phyloP scores from a whole-genome alignment of 2,329 filamentous ascomycete genomes.

The Nannizzia gypsea region DNA sequence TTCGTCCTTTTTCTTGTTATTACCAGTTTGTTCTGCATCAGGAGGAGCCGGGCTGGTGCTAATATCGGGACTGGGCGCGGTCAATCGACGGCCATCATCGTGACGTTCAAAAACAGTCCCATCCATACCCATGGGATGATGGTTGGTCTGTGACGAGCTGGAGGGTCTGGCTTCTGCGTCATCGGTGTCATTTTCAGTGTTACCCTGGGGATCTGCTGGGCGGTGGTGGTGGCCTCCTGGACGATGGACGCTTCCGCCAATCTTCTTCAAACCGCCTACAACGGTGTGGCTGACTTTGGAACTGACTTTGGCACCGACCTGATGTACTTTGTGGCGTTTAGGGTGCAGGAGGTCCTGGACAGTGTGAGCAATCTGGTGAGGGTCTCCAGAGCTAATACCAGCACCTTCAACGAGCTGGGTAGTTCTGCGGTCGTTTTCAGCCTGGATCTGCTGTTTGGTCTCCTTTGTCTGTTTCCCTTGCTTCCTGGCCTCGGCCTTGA shows the following conservation, averaged over 20 bases:
- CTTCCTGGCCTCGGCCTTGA: conserved; percentile 51
- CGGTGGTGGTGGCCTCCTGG: neutral
- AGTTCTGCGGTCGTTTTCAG: conserved; percentile 39
- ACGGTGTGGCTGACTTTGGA: conserved; percentile 36
- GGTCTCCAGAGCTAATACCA: conserved; percentile 46
- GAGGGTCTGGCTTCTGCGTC: neutral
- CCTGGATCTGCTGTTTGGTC: conserved; percentile 35
- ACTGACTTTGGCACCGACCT: conserved; percentile 38
- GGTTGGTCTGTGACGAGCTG: neutral
- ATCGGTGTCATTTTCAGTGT: neutral
- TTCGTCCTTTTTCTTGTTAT: conserved; percentile 12
- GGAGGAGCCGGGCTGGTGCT: conserved; percentile 1
- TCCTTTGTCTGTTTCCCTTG: conserved; percentile 36
- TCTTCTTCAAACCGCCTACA: conserved; percentile 32
- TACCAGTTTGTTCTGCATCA: neutral
- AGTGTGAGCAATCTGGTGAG: conserved; percentile 43
- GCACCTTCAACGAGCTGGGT: conserved; percentile 35
- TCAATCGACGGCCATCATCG: conserved; percentile 28
- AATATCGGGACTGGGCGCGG: conserved; percentile 20
- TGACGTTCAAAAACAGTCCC: conserved; percentile 18
- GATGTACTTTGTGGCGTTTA: conserved; percentile 35
- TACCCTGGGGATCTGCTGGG: conserved; percentile 8
- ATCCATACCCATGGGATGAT: conserved; percentile 1
- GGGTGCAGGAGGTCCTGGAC: conserved; percentile 18
- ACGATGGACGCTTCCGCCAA: conserved; percentile 24